Conservation (phyloP, 192 early-diverging fungal genomes). For the Backusella macrospora region DNA sequence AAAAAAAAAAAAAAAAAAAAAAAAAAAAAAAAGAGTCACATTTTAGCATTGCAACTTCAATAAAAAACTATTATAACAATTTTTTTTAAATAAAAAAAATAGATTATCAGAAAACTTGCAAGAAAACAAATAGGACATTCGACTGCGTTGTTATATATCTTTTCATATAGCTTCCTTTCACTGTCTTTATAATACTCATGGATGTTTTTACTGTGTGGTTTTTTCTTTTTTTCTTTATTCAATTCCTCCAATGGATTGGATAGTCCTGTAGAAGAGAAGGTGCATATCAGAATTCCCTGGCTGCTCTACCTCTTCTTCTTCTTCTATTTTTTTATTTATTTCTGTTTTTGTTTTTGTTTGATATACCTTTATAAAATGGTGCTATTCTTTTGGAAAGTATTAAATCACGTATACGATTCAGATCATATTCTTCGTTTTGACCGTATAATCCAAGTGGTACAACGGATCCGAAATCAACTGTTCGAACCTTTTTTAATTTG, state of each 20-base stretch:
- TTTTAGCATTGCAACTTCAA: neutral
- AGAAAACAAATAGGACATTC: slow-evolving; percentile 97
- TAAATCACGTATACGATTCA: slow-evolving; percentile 6
- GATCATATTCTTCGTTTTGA: slow-evolving; percentile 13
- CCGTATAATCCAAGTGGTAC: slow-evolving; percentile 7
- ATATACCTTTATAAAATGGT: slow-evolving; percentile 27
- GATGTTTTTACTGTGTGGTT: neutral
- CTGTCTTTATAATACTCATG: slow-evolving; percentile 13
- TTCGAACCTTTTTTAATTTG: slow-evolving; percentile 2
- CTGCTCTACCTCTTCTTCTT: too few relatives aligned
- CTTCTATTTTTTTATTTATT: too few relatives aligned
- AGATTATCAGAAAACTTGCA: slow-evolving; percentile 48
- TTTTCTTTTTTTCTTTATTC: neutral
- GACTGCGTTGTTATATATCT: slow-evolving; percentile 47
- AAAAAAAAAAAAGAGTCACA: neutral
- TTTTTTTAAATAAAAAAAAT: neutral
- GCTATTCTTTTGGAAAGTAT: neutral
- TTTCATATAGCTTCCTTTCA: slow-evolving; percentile 9
- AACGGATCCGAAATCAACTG: slow-evolving; percentile 1
- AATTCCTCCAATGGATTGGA: slow-evolving; percentile 11
- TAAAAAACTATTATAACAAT: neutral
- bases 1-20: too few relatives aligned
- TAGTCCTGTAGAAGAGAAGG: too few relatives aligned
- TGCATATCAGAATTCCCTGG: too few relatives aligned
- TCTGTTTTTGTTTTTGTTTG: too few relatives aligned